phyloP scores from a whole-genome alignment of 2,329 filamentous ascomycete species.

The Phyllosticta paracitricarpa region DNA sequence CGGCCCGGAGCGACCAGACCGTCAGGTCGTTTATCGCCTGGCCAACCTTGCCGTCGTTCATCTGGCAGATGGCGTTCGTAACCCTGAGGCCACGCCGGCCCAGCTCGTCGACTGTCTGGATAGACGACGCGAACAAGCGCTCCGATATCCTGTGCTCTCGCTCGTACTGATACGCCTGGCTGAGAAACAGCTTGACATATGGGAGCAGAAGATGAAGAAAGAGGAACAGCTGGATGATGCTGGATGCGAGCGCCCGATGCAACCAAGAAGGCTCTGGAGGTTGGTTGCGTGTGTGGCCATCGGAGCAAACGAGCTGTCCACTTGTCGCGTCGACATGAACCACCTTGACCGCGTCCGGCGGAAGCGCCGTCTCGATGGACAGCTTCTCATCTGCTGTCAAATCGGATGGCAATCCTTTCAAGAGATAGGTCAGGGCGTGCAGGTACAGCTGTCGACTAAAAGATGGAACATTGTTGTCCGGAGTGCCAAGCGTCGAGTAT shows the following conservation, averaged over 20 bases:
- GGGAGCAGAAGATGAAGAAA: constrained; percentile 51
- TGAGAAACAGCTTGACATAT: constrained; percentile 47
- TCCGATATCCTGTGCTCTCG: constrained; percentile 56
- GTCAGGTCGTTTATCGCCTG: constrained; percentile 46
- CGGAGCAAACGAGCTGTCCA: constrained; percentile 11
- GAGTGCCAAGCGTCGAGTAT: constrained; percentile 24
- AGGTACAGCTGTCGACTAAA: constrained; percentile 55
- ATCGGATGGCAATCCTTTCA: constrained; percentile 51
- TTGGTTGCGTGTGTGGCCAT: not conserved
- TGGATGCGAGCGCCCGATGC: constrained; percentile 47
- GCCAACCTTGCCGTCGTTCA: constrained; percentile 57
- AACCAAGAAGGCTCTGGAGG: constrained; percentile 39
- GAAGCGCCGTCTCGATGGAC: constrained; percentile 43
- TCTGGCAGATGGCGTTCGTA: constrained; percentile 45
- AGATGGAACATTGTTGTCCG: constrained; percentile 25
- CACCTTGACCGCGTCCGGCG: constrained; percentile 20
- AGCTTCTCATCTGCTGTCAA: constrained; percentile 46
- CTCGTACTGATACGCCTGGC: constrained; percentile 51
- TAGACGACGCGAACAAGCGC: constrained; percentile 42
- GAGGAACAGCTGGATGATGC: constrained; percentile 50
- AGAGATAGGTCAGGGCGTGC: constrained; percentile 52
- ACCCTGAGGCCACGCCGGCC: constrained; percentile 44
- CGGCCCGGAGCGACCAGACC: constrained; percentile 52
- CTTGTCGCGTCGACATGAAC: constrained; percentile 14
- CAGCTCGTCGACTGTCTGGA: constrained; percentile 44